These are phyloP conservation scores for Gelatoporia subvermispora DNA, from an alignment of 768 basidiomycete species.

Conservation along the genomic window DNA sequence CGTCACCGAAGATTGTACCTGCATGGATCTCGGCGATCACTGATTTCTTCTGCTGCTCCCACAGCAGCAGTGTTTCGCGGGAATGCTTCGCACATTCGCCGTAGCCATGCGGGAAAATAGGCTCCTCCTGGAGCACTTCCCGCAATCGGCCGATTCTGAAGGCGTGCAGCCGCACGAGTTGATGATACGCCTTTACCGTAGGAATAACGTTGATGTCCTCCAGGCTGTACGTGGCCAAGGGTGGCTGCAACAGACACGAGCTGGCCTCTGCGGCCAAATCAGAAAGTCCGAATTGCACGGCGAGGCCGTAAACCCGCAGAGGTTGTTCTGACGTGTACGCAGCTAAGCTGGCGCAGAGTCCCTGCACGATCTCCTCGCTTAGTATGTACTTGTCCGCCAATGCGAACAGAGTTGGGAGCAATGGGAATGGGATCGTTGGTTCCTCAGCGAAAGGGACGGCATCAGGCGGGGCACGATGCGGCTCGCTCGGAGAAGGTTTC, in stretches of 20 bases:
- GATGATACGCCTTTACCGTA: conserved; percentile 58
- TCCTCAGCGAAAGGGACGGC: conserved; percentile 19
- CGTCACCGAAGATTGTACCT: conserved; percentile 30
- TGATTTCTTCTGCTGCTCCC: conserved; percentile 47
- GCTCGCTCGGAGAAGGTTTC: conserved; percentile 24
- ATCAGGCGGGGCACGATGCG: background rate
- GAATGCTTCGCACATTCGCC: conserved; percentile 54
- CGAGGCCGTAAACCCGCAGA: conserved; percentile 60
- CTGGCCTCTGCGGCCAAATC: conserved; percentile 53
- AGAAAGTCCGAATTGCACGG: conserved; percentile 37
- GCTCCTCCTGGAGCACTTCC: conserved; percentile 48
- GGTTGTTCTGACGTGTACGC: conserved; percentile 47
- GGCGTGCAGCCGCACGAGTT: conserved; percentile 54
- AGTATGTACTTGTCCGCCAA: conserved; percentile 67
- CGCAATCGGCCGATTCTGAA: conserved; percentile 50
- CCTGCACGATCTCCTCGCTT: conserved; percentile 36
- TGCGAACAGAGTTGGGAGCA: conserved; percentile 51
- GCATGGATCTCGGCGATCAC: conserved; percentile 47
- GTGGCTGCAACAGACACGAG: conserved; percentile 47
- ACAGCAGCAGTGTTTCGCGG: conserved; percentile 37
- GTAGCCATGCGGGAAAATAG: conserved; percentile 71
- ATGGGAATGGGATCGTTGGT: conserved; percentile 53
- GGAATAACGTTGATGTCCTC: conserved; percentile 51
- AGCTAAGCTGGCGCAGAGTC: conserved; percentile 47
- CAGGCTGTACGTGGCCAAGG: conserved; percentile 49